These are phyloP conservation scores for Aspergillus intermedius DNA, from an alignment of 2,329 filamentous ascomycete species.

Conservation along the genomic window DNA sequence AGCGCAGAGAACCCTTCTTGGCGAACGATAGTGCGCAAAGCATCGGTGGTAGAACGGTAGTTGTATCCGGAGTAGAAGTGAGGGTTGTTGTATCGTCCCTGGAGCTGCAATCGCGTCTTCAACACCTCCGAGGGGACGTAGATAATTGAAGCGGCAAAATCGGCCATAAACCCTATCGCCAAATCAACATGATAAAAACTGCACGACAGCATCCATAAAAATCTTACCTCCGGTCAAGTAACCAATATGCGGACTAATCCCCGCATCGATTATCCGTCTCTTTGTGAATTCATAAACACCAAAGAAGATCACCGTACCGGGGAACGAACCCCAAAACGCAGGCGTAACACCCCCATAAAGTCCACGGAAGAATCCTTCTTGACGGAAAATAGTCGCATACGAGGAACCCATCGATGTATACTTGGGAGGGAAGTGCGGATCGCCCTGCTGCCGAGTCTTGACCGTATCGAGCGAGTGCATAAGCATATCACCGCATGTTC, in stretches of 20 bases:
- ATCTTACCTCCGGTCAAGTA: conserved; percentile 74
- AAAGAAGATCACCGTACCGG: conserved; percentile 91
- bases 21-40: conserved; percentile 74
- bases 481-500: conserved; percentile 88
- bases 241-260: conserved; percentile 72
- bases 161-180: conserved; percentile 72
- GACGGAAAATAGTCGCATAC: conserved; percentile 85
- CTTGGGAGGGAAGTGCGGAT: conserved; percentile 84
- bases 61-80: conserved; percentile 94
- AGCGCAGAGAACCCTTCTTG: conserved; percentile 77
- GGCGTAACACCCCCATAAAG: conserved; percentile 92
- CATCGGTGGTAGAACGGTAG: conserved; percentile 79
- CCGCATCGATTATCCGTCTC: conserved; percentile 74
- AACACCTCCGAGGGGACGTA: conserved; percentile 97
- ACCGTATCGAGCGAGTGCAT: conserved; percentile 99
- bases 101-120: conserved; percentile 92
- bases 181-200: conserved; percentile 4
- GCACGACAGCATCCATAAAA: not conserved
- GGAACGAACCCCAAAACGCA: conserved; percentile 85
- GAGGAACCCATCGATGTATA: conserved; percentile 86
- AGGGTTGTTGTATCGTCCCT: conserved; percentile 92
- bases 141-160: conserved; percentile 82
- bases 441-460: conserved; percentile 95
- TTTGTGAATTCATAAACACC: conserved; percentile 96
- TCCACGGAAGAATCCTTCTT: conserved; percentile 80